These are phyloP conservation scores for Ambrosiella xylebori DNA, from an alignment of 2,329 filamentous ascomycete genomes.

Conservation along the genomic window DNA sequence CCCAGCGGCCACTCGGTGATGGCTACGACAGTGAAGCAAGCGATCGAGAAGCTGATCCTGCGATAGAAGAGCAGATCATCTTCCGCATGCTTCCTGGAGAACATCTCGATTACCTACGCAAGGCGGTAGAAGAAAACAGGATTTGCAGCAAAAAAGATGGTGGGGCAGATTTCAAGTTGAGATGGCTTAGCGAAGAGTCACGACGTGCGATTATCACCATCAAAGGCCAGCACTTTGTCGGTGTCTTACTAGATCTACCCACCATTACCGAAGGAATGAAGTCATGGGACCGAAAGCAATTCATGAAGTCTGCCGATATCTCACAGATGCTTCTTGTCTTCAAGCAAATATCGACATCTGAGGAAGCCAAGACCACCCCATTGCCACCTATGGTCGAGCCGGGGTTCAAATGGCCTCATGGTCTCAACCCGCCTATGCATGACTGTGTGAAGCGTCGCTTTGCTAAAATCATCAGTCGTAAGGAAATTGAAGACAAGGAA, in stretches of 20 bases:
- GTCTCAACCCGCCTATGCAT: constrained; percentile 74
- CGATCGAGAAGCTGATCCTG: constrained; percentile 71
- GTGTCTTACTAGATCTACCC: constrained; percentile 64
- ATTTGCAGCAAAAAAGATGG: constrained; percentile 51
- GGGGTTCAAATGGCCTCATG: constrained; percentile 64
- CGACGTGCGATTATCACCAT: constrained; percentile 58
- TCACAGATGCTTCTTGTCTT: constrained; percentile 79
- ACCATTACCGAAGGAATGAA: constrained; percentile 86
- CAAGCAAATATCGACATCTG: constrained; percentile 45
- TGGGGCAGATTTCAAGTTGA: constrained; percentile 63
- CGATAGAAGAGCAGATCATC: constrained; percentile 78
- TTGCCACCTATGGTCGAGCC: constrained; percentile 54
- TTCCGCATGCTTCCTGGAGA: constrained; percentile 75
- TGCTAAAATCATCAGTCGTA: constrained; percentile 63
- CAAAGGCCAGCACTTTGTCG: constrained; percentile 55
- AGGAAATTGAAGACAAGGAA: constrained; percentile 74
- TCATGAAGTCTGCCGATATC: constrained; percentile 78
- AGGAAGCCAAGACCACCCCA: constrained; percentile 47
- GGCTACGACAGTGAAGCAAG: constrained; percentile 95
- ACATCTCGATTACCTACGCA: constrained; percentile 67
- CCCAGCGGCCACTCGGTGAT: constrained; percentile 57
- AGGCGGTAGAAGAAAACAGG: constrained; percentile 57
- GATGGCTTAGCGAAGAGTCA: constrained; percentile 59
- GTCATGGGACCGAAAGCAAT: constrained; percentile 74
- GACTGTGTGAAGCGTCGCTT: constrained; percentile 70